Conservation (phyloP, 805 yeast genomes). For the Ogataea neopini region DNA sequence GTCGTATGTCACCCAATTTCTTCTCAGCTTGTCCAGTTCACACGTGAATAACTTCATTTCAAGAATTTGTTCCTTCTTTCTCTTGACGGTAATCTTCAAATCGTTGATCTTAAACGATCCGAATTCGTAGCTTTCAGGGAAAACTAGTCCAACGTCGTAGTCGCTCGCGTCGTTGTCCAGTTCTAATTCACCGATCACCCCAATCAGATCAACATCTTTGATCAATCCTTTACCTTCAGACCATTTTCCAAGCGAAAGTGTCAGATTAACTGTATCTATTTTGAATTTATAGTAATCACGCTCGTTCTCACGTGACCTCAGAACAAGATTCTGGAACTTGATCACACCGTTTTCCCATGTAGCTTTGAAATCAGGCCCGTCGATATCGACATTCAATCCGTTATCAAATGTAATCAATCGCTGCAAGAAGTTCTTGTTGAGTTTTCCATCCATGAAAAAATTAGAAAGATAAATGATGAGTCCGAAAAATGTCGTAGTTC, state of each 20-base stretch:
- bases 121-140: slow-evolving; percentile 38
- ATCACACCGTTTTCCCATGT: slow-evolving; percentile 52
- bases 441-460: slow-evolving; percentile 30
- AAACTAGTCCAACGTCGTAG: slow-evolving; percentile 23
- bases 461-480: slow-evolving; percentile 47
- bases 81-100: slow-evolving; percentile 39
- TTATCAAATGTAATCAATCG: slow-evolving; percentile 37
- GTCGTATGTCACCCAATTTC: slow-evolving; percentile 61
- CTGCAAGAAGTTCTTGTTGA: slow-evolving; percentile 29
- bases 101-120: slow-evolving; percentile 50
- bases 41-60: slow-evolving; percentile 63
- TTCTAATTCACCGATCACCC: slow-evolving; percentile 42
- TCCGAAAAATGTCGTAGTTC: slow-evolving; percentile 58
- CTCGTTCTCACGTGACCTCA: slow-evolving; percentile 20
- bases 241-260: slow-evolving; percentile 55
- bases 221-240: slow-evolving; percentile 55
- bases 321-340: slow-evolving; percentile 43
- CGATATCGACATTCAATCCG: slow-evolving; percentile 30
- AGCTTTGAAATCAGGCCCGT: slow-evolving; percentile 40
- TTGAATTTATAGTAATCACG: slow-evolving; percentile 35
- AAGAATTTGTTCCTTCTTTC: slow-evolving; percentile 34
- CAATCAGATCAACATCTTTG: slow-evolving; percentile 48
- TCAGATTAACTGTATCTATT: slow-evolving; percentile 44
- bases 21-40: slow-evolving; percentile 60
- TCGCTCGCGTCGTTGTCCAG: slow-evolving; percentile 17